Evolutionary conservation across 257 asterid genomes (phyloP).

Genomic region (Handroanthus guayacan): DNA sequence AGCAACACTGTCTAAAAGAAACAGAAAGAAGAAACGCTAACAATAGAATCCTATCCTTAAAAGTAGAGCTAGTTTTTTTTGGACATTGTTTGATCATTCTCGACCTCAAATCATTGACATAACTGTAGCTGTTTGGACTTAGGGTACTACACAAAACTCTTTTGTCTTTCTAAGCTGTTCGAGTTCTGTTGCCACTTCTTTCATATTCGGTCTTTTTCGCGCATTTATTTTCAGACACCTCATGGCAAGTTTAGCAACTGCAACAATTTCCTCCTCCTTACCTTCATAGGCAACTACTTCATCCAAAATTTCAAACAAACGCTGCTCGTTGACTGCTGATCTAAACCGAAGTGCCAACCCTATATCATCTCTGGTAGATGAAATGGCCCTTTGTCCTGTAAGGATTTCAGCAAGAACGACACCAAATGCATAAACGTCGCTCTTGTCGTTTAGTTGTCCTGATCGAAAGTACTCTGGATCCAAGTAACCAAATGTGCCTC

Average conservation of each 20-base stretch:
- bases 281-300: conserved; percentile 24
- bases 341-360: conserved; percentile 43
- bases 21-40: too few species aligned
- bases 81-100: neutral
- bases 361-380: conserved; percentile 21
- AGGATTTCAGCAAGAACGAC: conserved; percentile 48
- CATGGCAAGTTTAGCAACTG: conserved; percentile 36
- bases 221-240: conserved; percentile 37
- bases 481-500: conserved; percentile 51
- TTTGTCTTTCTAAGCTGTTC: conserved; percentile 32
- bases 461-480: conserved; percentile 51
- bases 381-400: conserved; percentile 41
- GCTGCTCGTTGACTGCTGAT: conserved; percentile 31
- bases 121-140: neutral
- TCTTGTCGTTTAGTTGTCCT: conserved; percentile 50
- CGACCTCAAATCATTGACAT: conserved; percentile 9
- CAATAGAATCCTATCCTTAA: too few species aligned
- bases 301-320: conserved; percentile 35
- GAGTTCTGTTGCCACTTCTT: conserved; percentile 48
- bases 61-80: neutral
- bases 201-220: conserved; percentile 48
- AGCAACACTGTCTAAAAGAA: too few species aligned
- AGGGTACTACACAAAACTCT: neutral
- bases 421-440: conserved; percentile 52
- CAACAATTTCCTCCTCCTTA: conserved; percentile 26